Percentiles rank a stretch among this genome's conserved stretches.
Evolutionary conservation across 2,329 filamentous ascomycete genomes (phyloP).

Genomic region (Clonostachys solani): DNA sequence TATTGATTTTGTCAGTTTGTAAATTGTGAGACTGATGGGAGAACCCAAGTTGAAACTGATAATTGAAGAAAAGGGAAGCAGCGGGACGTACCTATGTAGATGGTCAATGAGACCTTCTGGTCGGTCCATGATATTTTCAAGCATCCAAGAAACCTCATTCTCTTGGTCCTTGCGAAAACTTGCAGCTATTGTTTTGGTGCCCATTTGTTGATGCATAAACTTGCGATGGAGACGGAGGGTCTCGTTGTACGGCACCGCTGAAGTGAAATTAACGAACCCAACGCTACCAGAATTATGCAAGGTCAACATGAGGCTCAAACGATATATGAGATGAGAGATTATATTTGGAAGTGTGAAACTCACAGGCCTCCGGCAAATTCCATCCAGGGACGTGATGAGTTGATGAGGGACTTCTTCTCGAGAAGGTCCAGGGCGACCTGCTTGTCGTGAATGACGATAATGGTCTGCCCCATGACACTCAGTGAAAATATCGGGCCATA

Average conservation of each 20-base stretch:
- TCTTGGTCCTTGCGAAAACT: constrained; percentile 8
- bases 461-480: constrained; percentile 19
- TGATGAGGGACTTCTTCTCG: constrained; percentile 14
- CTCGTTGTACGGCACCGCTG: constrained; percentile 12
- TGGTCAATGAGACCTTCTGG: constrained; percentile 5
- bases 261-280: constrained; percentile 14
- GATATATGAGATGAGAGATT: too few relatives aligned
- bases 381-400: constrained; percentile 5
- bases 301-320: too few relatives aligned
- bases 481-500: constrained; percentile 19
- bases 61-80: too few relatives aligned
- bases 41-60: background rate
- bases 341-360: too few relatives aligned
- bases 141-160: constrained; percentile 3
- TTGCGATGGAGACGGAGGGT: constrained; percentile 16
- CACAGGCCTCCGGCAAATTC: too few relatives aligned
- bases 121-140: constrained; percentile 4
- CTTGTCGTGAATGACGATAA: constrained; percentile 33
- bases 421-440: constrained; percentile 26
- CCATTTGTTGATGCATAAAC: constrained; percentile 16
- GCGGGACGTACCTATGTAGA: constrained; percentile 7
- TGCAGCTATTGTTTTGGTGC: constrained; percentile 13
- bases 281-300: background rate
- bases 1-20: background rate
- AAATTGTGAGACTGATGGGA: background rate